Percentiles rank a stretch among this genome's conserved stretches.
These are phyloP conservation scores for Phytophthora vignae DNA, from an alignment of 352 stramenopile species.

Conservation along the genomic window DNA sequence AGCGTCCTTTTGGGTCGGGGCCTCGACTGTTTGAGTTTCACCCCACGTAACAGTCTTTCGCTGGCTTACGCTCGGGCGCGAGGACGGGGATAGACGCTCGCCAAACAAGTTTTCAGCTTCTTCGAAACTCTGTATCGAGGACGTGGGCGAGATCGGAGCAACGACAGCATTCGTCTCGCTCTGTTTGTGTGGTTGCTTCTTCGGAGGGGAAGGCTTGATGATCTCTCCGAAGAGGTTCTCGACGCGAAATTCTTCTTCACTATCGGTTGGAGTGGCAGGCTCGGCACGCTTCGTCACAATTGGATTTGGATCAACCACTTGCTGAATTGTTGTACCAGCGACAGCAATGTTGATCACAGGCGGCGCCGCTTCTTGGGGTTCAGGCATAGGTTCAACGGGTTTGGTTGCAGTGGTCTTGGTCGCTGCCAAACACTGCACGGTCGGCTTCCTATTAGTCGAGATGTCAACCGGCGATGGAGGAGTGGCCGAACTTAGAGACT, in stretches of 20 bases:
- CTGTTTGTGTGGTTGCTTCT: conserved; percentile 2
- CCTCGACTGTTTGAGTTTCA: conserved; percentile 21
- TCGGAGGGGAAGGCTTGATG: conserved; percentile 8
- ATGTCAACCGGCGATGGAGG: neutral
- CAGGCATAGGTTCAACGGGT: conserved; percentile 18
- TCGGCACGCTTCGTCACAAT: conserved; percentile 6
- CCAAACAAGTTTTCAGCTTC: conserved; percentile 66
- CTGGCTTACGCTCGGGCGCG: conserved; percentile 8
- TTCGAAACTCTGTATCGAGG: conserved; percentile 39
- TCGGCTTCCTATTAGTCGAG: conserved; percentile 1
- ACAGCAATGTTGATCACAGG: conserved; percentile 15
- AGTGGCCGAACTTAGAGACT: neutral
- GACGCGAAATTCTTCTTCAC: conserved; percentile 19
- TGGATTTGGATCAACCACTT: neutral
- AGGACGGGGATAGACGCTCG: conserved; percentile 37
- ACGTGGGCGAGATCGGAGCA: conserved; percentile 12
- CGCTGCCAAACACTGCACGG: neutral
- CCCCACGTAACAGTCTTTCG: conserved; percentile 46
- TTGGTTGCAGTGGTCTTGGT: neutral
- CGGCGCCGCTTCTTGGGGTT: conserved; percentile 15
- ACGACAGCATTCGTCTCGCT: neutral
- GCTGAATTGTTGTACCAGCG: neutral
- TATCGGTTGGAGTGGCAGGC: conserved; percentile 19
- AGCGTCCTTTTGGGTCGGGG: conserved; percentile 1
- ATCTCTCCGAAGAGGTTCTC: conserved; percentile 35